Base-by-base conservation (phyloP, 139 green algal species). In the Chlamydomonas incerta region DNA sequence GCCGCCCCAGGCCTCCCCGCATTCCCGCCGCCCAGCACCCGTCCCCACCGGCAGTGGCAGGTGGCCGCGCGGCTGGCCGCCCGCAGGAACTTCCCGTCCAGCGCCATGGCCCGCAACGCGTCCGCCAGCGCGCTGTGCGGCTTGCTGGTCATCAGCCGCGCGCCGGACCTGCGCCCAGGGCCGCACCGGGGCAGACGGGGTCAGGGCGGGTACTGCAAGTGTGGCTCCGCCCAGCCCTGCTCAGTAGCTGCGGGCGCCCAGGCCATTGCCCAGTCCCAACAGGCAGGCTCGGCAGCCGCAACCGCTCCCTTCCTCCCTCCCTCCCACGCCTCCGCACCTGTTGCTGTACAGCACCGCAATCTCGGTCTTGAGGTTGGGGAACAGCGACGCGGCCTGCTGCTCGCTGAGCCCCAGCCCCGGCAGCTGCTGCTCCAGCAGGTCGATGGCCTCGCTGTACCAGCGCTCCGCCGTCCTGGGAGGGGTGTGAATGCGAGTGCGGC, bases 291-390 rank as follows among this genome's bases (percentile, higher is more conserved):
- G n/a, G n/a, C n/a, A n/a, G n/a, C 50, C 50, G 50, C 50, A 20
- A 57, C 50, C 10, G 50, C 50, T 20, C 50, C 50, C 11, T 10
- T 14, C 63, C 14, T 69, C 8, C 3, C 28, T 3, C 10, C 35
- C 63, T 18, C 28, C 63, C 14, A 13, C 66, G 35, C 72, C 17
- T n/a, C n/a, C 41, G 41, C 52, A 68, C 55, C 89, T 67, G 72
- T 92, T 92, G 82, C 86, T 90, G 85, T 89, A 80, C 55, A 92
- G 86, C 76, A 92, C 89, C 1, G 89, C 89, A 14, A 87, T 50
- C 50, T 90, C 87, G 2, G 80, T 86, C 1, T 72, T 52, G 3
- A 86, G 80, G 52, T 14, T 72, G 52, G 80, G 80, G 31, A 85
- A 85, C 31, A 85, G 47, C 79, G 66, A 24, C 62, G 65, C 46